Conservation (phyloP, 495 filamentous ascomycete species). For the Umbilicaria muhlenbergii region DNA sequence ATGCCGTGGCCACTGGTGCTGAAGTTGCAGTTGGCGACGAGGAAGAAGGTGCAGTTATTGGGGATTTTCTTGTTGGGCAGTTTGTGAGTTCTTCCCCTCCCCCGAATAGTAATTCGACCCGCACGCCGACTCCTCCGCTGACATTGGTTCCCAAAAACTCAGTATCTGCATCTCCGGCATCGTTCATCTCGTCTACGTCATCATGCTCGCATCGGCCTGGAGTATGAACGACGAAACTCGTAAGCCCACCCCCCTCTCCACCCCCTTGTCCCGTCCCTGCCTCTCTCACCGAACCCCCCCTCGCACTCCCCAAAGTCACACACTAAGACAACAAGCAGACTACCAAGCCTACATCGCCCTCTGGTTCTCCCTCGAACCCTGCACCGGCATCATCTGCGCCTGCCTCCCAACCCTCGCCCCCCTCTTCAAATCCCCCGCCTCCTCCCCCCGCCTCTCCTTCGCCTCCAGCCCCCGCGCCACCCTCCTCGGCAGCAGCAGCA, state of each 20-base stretch:
- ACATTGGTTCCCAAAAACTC: not conserved
- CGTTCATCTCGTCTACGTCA: conserved; percentile 19
- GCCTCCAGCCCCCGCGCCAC: conserved; percentile 4
- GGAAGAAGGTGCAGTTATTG: conserved; percentile 24
- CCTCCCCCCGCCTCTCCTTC: too few species aligned
- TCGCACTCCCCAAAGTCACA: not conserved
- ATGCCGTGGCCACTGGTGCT: conserved; percentile 25
- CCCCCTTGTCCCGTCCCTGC: too few species aligned
- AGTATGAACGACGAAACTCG: not conserved
- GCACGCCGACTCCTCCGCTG: not conserved
- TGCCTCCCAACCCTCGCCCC: conserved; percentile 5
- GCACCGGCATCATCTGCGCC: conserved; percentile 3
- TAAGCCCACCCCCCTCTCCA: not conserved
- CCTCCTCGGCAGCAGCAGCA: conserved; percentile 36
- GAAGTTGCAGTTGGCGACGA: conserved; percentile 18
- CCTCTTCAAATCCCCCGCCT: not conserved
- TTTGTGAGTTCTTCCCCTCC: conserved; percentile 16
- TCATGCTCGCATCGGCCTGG: not conserved
- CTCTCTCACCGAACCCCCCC: not conserved
- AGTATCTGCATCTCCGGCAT: conserved; percentile 23
- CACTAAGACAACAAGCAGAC: not conserved
- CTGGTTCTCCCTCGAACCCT: conserved; percentile 6
- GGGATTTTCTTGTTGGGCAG: conserved; percentile 26
- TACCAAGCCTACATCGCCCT: conserved; percentile 4
- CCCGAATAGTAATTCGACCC: not conserved